A percentile compares a stretch with the other conserved stretches of the same genome.
Conservation (phyloP, 2,329 filamentous ascomycete genomes). For the Colletotrichum cereale region DNA sequence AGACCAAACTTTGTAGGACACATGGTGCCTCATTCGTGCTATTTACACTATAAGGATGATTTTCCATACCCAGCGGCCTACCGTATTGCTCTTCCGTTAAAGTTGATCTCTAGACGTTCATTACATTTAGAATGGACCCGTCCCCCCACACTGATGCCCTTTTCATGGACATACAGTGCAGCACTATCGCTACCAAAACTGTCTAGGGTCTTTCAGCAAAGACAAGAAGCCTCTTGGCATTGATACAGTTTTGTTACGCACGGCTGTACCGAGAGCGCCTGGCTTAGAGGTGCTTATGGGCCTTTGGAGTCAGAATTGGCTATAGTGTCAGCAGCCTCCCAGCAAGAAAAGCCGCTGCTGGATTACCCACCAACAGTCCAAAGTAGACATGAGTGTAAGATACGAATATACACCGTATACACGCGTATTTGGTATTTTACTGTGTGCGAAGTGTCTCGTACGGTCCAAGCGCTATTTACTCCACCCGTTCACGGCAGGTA, state of each 20-base stretch:
- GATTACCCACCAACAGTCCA: not conserved
- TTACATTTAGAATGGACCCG: not conserved
- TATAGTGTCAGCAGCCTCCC: not conserved
- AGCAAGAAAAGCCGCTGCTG: not conserved
- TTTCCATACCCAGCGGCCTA: not conserved
- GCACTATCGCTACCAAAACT: not conserved
- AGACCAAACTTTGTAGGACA: not conserved
- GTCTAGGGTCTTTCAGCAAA: not conserved
- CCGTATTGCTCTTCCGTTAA: not conserved
- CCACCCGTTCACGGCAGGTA: too few relatives aligned
- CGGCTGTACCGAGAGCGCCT: not conserved
- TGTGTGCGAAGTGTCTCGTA: not conserved
- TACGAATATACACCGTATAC: not conserved
- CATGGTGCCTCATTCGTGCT: not conserved
- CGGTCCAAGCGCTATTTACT: too few relatives aligned
- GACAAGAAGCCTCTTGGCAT: not conserved
- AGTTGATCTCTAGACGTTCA: not conserved
- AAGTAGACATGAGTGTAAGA: not conserved
- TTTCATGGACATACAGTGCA: not conserved
- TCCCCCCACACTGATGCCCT: not conserved
- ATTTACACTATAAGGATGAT: not conserved
- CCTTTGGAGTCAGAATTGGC: not conserved
- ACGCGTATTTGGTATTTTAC: not conserved
- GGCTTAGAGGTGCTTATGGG: not conserved
- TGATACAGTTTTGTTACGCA: not conserved